A percentile compares a stretch with the other conserved stretches of the same genome.
These are phyloP conservation scores for Harringtonia aguacate DNA, from an alignment of 2,329 filamentous ascomycete genomes.

Conservation along the genomic window DNA sequence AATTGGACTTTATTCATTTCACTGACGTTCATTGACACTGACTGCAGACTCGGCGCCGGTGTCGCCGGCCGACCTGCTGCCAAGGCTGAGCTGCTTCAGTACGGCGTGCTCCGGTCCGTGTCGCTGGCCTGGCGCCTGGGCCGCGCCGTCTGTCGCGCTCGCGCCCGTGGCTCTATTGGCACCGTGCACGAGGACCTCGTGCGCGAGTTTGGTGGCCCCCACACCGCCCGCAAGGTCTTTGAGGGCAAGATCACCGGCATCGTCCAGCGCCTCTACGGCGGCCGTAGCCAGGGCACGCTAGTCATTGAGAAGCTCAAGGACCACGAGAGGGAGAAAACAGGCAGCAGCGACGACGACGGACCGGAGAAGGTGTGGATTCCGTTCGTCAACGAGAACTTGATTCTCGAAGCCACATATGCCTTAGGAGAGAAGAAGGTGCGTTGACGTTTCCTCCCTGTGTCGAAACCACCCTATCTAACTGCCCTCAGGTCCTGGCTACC, in stretches of 20 bases:
- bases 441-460: too few relatives aligned
- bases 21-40: too few relatives aligned
- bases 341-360: constrained; percentile 4
- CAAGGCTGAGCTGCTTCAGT: constrained; percentile 19
- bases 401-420: constrained; percentile 15
- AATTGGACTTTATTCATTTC: too few relatives aligned
- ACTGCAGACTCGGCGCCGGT: constrained; percentile 21
- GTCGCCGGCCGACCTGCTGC: constrained; percentile 21
- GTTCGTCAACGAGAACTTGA: constrained; percentile 18
- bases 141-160: constrained; percentile 38
- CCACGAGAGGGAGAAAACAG: constrained; percentile 19
- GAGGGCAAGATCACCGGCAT: constrained; percentile 42
- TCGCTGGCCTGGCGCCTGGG: constrained; percentile 36
- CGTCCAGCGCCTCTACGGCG: constrained; percentile 35
- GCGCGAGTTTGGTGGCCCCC: constrained; percentile 33
- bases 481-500: constrained; percentile 29
- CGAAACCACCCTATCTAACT: too few relatives aligned
- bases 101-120: constrained; percentile 23
- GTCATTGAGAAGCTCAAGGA: constrained; percentile 15
- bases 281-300: constrained; percentile 33
- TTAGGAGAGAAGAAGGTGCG: constrained; percentile 16
- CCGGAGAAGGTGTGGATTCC: constrained; percentile 13
- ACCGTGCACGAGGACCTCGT: constrained; percentile 36
- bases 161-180: constrained; percentile 29
- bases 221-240: constrained; percentile 35